A percentile compares a stretch with the other conserved stretches of the same genome.
These are phyloP conservation scores for Exophiala sp. DNA, from an alignment of 2,329 filamentous ascomycete species.

Conservation along the genomic window DNA sequence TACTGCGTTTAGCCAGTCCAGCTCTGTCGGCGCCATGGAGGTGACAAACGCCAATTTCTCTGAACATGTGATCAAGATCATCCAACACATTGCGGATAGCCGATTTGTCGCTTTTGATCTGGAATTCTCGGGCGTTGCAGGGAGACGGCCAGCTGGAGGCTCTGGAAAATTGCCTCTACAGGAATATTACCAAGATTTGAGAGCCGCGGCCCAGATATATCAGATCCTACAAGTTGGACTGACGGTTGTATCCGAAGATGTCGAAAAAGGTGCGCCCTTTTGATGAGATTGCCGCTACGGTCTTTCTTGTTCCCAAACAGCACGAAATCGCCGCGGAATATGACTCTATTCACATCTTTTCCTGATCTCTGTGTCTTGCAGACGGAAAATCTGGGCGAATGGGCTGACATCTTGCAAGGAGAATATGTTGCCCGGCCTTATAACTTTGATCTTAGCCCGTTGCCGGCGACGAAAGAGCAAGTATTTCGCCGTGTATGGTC, in stretches of 20 bases:
- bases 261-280: conserved; percentile 39
- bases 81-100: conserved; percentile 53
- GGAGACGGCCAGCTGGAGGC: conserved; percentile 27
- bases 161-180: conserved; percentile 47
- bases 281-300: not conserved
- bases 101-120: conserved; percentile 61
- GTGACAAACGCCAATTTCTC: conserved; percentile 23
- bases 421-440: conserved; percentile 57
- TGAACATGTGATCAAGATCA: conserved; percentile 38
- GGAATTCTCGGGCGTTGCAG: conserved; percentile 59
- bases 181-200: conserved; percentile 56
- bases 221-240: conserved; percentile 62
- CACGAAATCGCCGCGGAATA: not conserved
- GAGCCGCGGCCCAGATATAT: conserved; percentile 56
- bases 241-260: conserved; percentile 57
- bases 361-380: not conserved
- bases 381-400: not conserved
- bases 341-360: not conserved
- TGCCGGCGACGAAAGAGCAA: conserved; percentile 45
- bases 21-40: conserved; percentile 25
- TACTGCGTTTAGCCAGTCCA: not conserved
- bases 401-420: conserved; percentile 31
- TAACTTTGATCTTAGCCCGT: conserved; percentile 58
- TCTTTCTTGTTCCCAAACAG: no score
- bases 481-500: conserved; percentile 57